Conservation (phyloP, 805 yeast genomes). For the Zygosaccharomyces siamensis region DNA sequence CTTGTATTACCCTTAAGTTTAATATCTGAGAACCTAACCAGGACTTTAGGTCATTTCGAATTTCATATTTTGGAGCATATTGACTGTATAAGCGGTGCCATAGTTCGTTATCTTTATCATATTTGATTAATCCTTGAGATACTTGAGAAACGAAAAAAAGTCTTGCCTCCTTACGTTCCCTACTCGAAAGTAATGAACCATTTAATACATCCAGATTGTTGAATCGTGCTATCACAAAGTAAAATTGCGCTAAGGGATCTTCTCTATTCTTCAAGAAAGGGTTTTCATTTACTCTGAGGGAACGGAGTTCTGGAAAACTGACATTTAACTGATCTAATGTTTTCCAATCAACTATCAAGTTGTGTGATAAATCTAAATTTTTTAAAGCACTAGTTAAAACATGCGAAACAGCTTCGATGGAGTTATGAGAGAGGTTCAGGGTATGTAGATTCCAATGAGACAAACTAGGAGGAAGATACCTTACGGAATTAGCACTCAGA, state of each 20-base stretch:
- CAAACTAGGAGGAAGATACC: constrained; percentile 11
- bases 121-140: constrained; percentile 22
- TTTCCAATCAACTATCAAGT: constrained; percentile 44
- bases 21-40: constrained; percentile 17
- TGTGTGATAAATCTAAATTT: constrained; percentile 49
- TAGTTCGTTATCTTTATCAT: constrained; percentile 22
- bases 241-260: constrained; percentile 16
- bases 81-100: constrained; percentile 43
- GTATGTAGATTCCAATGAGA: neutral
- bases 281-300: constrained; percentile 49
- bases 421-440: constrained; percentile 16
- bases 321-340: constrained; percentile 42
- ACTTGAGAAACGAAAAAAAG: constrained; percentile 57
- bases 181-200: constrained; percentile 47
- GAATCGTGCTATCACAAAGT: constrained; percentile 45
- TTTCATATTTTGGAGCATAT: constrained; percentile 31
- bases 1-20: constrained; percentile 8
- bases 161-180: constrained; percentile 61
- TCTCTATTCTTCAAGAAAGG: constrained; percentile 41
- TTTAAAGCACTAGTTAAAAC: constrained; percentile 29
- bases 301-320: constrained; percentile 40
- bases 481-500: constrained; percentile 20
- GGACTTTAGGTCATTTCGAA: neutral
- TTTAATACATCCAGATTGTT: constrained; percentile 43
- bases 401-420: neutral